Evolutionary conservation across 148 eudicot species (phyloP).

Genomic region (Vaccinium corymbosum): DNA sequence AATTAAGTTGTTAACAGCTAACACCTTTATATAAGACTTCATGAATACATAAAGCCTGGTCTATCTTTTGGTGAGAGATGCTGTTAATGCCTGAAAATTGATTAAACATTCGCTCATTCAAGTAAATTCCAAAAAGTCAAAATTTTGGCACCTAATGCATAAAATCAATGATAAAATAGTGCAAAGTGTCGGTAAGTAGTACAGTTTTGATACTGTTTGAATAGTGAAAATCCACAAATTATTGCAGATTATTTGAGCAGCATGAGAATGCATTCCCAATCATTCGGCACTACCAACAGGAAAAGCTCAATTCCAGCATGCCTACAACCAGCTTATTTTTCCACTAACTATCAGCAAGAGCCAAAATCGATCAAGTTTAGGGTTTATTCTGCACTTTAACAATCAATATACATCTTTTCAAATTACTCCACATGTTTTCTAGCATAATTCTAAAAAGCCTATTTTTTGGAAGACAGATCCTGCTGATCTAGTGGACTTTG

Average conservation of each 20-base stretch:
- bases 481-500: background rate
- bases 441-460: background rate
- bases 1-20: background rate
- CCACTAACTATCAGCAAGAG: background rate
- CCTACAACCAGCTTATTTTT: background rate
- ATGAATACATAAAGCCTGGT: background rate
- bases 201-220: background rate
- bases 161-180: background rate
- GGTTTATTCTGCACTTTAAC: background rate
- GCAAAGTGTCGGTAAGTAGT: background rate
- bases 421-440: background rate
- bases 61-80: background rate
- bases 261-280: slow-evolving; percentile 8
- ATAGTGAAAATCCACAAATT: background rate
- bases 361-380: background rate
- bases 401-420: background rate
- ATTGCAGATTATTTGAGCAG: background rate
- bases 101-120: background rate
- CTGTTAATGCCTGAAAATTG: background rate
- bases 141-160: background rate
- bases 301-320: background rate
- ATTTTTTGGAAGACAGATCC: background rate
- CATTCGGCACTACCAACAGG: slow-evolving; percentile 7
- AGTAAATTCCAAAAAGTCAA: background rate
- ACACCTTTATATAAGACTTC: background rate